A percentile compares a stretch with the other conserved stretches of the same genome.
These are phyloP conservation scores for Chamaecrista fasciculata DNA, from an alignment of 306 rosid species.

Conservation along the genomic window DNA sequence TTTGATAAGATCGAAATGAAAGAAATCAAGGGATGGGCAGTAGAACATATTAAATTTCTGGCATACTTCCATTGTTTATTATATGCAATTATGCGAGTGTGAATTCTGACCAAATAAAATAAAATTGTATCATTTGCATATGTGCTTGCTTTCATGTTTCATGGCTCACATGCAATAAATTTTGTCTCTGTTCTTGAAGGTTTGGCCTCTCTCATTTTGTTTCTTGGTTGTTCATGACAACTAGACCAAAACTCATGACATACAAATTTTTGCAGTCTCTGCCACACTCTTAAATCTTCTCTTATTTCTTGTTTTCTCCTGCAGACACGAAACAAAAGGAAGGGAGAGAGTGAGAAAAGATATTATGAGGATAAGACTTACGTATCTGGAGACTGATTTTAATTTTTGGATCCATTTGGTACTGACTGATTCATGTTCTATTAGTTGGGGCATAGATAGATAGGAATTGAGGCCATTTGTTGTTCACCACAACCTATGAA, in stretches of 20 bases:
- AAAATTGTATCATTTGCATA: too few relatives aligned
- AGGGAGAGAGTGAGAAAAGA: constrained; percentile 79
- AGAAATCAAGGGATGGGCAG: background rate
- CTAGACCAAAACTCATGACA: background rate
- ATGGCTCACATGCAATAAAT: too few relatives aligned
- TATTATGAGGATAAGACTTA: constrained; percentile 68
- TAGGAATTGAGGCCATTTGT: background rate
- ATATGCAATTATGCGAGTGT: background rate
- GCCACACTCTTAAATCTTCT: background rate
- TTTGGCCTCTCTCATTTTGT: too few relatives aligned
- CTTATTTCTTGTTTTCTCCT: background rate
- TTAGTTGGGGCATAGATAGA: constrained; percentile 17
- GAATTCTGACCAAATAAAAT: too few relatives aligned
- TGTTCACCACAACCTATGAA: background rate
- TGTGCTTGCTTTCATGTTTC: too few relatives aligned
- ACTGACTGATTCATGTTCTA: background rate
- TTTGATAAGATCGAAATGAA: background rate
- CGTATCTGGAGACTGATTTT: constrained; percentile 70
- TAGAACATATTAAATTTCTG: background rate
- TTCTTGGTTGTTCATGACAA: background rate
- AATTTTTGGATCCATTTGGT: background rate
- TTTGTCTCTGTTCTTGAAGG: too few relatives aligned
- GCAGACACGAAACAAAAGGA: constrained; percentile 91
- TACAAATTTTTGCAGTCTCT: background rate
- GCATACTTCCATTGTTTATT: background rate